A percentile compares a stretch with the other conserved stretches of the same genome.
phyloP scores from a whole-genome alignment of 495 filamentous ascomycete genomes.

The Penicillium fimorum region DNA sequence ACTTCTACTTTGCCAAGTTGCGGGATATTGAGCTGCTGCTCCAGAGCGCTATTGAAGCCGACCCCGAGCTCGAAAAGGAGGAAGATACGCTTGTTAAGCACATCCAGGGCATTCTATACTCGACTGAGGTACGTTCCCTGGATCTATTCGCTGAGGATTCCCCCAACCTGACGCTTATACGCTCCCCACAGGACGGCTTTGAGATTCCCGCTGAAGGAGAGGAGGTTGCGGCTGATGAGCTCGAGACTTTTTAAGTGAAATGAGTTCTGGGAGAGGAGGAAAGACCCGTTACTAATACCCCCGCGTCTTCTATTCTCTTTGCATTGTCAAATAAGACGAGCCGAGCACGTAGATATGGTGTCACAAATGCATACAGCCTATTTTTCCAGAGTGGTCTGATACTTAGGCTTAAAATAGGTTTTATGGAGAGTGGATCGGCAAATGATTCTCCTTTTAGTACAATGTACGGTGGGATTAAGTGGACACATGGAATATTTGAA shows the following conservation, averaged over 20 bases:
- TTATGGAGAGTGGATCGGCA: constrained; percentile 8
- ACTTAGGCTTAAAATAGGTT: constrained; percentile 4
- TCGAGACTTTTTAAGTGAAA: constrained; percentile 50
- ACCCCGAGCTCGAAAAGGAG: constrained; percentile 88
- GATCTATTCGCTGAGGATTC: not conserved
- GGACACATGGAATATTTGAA: not conserved
- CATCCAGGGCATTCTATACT: constrained; percentile 95
- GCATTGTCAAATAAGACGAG: constrained; percentile 13
- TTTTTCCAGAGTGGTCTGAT: constrained; percentile 5
- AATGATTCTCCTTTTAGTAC: constrained; percentile 3
- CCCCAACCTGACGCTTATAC: constrained; percentile 12
- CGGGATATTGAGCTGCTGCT: constrained; percentile 93
- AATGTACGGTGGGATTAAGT: not conserved
- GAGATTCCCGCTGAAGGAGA: constrained; percentile 48
- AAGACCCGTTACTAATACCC: constrained; percentile 28
- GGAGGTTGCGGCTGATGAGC: constrained; percentile 38
- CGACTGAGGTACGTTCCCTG: constrained; percentile 69
- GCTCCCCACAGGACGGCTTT: constrained; percentile 47
- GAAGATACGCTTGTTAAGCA: constrained; percentile 88
- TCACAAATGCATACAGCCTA: constrained; percentile 9
- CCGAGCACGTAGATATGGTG: constrained; percentile 22
- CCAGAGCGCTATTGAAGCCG: constrained; percentile 84
- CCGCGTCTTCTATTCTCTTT: constrained; percentile 8
- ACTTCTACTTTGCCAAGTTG: constrained; percentile 99
- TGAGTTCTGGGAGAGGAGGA: constrained; percentile 12